Base-by-base conservation (phyloP, 2,329 filamentous ascomycete species). In the Paradendryphiella salina region DNA sequence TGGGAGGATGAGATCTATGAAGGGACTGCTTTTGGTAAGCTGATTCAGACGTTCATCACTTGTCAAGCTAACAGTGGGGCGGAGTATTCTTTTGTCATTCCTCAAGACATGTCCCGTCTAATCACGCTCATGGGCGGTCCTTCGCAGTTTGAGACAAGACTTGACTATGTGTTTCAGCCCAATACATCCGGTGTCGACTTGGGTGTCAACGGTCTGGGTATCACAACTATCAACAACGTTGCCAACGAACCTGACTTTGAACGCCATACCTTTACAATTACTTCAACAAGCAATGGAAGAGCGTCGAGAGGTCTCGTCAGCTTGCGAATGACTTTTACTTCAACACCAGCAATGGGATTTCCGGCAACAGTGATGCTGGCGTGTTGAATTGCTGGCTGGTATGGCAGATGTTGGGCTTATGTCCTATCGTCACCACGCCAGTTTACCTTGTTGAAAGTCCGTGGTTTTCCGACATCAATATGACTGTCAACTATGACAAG, bases 371-470 rank as follows among this genome's bases (percentile, higher is more conserved):
- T 7, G 77, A 79, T 56, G 75, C 74, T 1, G 76, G 78, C 0
- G 78, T 78, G 1, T 63, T 81, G 56, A 77, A 79, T 35, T 77
- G 75, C 36, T 81, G 78, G 79, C 65, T 80, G 3, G 57, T 81
- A 0, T 81, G 77, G 75, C 74, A 79, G 49, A 76, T 81, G 64
- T 56, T 81, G 0, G 79, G 79, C 0, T 55, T 80, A 8, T 80
- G 79, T 55, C 77, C 77, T 0, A 67, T 80, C 2, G 75, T 77
- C 18, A 78, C 77, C 0, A 77, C 79, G 17, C 74, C 77, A 0
- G 69, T 78, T 0, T 80, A 80, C 57, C 65, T 80, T 3, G 61
- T 79, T 1, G 73, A 73, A 4, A 76, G 74, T 9, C 77, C 78
- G 0, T 77, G 76, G 71, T 80, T 80, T 47, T 54, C 60, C 0